Base-by-base conservation (phyloP, 306 rosid genomes). In the Sophora flavescens region DNA sequence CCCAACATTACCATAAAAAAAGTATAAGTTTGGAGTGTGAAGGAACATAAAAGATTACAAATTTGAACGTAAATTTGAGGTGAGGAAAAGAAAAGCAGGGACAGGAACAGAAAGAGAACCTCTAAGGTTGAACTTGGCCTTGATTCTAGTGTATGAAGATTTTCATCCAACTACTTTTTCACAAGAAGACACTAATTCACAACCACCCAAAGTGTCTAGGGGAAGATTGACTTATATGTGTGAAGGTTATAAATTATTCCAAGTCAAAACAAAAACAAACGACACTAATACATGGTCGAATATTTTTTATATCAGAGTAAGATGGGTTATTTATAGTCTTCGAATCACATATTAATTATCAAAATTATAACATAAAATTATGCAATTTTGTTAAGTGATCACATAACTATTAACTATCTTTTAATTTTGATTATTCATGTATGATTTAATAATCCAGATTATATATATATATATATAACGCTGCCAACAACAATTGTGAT, bases 151-250 rank as follows among this genome's bases (percentile, higher is more conserved):
- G 3, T 33, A 17, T 44, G 57, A 11, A 30, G 30, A 59, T 42
- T 48, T 15, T 5, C 22, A 56, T 54, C 2, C 65, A 78, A 81
- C 33, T 8, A 51, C 28, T 48, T 4, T 2, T 32, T 38, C 72
- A 75, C 56, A 70, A 44, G 68, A 69, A 68, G 81, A 62, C 68
- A 62, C 38, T 8, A 14, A 76, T 58, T 80, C 65, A 45, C 65
- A 64, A 72, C 64, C 15, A 18, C 70, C 42, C 68, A 71, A 39
- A 59, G 39, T 45, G 38, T 15, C 56, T 65, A 41, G 17, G 28
- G 35, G 35, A 59, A 28, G 10, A 50, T 13, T 50, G 35, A 68
- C 12, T 48, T 28, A 26, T 18, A 70, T 5, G 66, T 26, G 6
- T 18, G 35, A 16, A 14, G 2, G 42, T 12, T 33, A 14, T 56